A percentile compares a stretch with the other conserved stretches of the same genome.
Evolutionary conservation across 306 rosid genomes (phyloP).

Genomic region (Pachyrhizus erosus): DNA sequence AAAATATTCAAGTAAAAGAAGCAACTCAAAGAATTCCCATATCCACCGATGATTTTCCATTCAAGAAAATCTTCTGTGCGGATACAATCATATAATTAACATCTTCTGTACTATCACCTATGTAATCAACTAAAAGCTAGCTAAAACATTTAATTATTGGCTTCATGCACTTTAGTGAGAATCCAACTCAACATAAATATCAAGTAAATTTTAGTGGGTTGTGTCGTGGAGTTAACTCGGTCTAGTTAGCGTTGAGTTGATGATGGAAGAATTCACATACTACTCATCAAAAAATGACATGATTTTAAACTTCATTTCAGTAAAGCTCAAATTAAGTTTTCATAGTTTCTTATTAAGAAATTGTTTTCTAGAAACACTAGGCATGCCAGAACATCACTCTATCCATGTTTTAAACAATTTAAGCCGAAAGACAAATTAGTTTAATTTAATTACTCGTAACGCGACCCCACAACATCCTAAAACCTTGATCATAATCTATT

Average conservation of each 20-base stretch:
- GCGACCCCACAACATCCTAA: slow-evolving; percentile 57
- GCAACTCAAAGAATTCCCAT: slow-evolving; percentile 24
- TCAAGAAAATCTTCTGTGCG: slow-evolving; percentile 46
- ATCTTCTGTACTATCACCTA: slow-evolving; percentile 20
- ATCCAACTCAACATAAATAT: slow-evolving; percentile 64
- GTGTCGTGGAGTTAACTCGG: slow-evolving; percentile 39
- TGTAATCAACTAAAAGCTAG: slow-evolving; percentile 39
- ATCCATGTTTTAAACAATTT: slow-evolving; percentile 35
- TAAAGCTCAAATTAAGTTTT: slow-evolving; percentile 37
- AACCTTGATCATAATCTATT: slow-evolving; percentile 62
- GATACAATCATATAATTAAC: slow-evolving; percentile 46
- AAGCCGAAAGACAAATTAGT: slow-evolving; percentile 44
- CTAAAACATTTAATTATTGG: slow-evolving; percentile 34
- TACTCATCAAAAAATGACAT: neutral
- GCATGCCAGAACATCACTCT: slow-evolving; percentile 50
- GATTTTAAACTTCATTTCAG: slow-evolving; percentile 24
- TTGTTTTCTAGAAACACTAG: slow-evolving; percentile 62
- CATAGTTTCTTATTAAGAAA: neutral
- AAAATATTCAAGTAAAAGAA: slow-evolving; percentile 1
- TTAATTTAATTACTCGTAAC: slow-evolving; percentile 36
- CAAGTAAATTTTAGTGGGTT: slow-evolving; percentile 34
- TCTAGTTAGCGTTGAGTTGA: slow-evolving; percentile 8
- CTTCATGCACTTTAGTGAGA: slow-evolving; percentile 51
- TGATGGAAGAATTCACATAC: slow-evolving; percentile 25
- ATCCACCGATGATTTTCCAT: slow-evolving; percentile 38